Evolutionary conservation across 768 basidiomycete species (phyloP).

Genomic region (Albatrellus ellisii): DNA sequence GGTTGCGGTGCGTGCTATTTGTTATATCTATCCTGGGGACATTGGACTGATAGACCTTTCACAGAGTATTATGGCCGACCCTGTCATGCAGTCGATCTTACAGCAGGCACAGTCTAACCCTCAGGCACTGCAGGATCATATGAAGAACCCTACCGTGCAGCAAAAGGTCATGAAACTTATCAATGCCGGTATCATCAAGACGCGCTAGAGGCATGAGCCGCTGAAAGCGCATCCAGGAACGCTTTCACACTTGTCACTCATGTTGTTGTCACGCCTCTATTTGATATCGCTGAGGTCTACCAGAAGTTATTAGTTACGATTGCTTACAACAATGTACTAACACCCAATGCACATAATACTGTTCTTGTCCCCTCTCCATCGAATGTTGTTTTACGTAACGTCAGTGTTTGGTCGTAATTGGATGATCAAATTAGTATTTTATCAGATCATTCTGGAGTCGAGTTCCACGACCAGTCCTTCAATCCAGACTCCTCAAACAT

Average conservation of each 20-base stretch:
- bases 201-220: no score
- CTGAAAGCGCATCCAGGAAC: no score
- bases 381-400: no score
- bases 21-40: neutral
- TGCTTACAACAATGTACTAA: no score
- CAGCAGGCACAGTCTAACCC: slow-evolving; percentile 91
- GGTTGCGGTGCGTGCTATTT: slow-evolving; percentile 53
- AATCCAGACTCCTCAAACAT: slow-evolving; percentile 38
- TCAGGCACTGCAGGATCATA: slow-evolving; percentile 82
- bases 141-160: slow-evolving; percentile 81
- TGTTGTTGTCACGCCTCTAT: neutral
- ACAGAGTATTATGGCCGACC: slow-evolving; percentile 77
- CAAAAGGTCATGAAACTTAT: slow-evolving; percentile 82
- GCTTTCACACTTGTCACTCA: no score
- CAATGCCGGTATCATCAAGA: slow-evolving; percentile 88
- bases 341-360: no score
- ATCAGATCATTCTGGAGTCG: no score
- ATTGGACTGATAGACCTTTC: neutral
- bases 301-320: no score
- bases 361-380: no score
- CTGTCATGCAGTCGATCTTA: slow-evolving; percentile 88
- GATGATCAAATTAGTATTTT: no score
- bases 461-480: slow-evolving; percentile 31
- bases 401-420: no score
- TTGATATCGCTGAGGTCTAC: no score